Evolutionary conservation across 352 stramenopile genomes (phyloP).

Genomic region (Pythium guiyangense): DNA sequence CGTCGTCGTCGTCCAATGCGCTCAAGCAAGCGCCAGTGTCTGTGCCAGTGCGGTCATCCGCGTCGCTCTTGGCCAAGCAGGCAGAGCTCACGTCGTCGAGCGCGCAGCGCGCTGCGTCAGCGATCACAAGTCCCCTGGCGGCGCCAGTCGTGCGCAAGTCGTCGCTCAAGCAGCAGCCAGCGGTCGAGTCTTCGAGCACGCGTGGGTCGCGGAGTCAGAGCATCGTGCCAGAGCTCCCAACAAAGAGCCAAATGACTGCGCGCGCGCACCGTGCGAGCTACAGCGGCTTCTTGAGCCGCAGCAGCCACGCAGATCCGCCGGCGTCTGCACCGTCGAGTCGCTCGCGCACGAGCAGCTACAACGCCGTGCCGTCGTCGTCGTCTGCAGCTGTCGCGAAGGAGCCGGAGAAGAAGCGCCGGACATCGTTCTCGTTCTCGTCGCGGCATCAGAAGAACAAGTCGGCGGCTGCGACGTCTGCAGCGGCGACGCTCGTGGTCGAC

Average conservation of each 20-base stretch:
- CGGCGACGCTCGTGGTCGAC: slow-evolving; percentile 33
- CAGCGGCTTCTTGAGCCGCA: not conserved
- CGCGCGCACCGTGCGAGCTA: slow-evolving; percentile 8
- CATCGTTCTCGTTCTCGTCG: slow-evolving; percentile 43
- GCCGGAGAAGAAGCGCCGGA: slow-evolving; percentile 33
- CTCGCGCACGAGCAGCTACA: slow-evolving; percentile 13
- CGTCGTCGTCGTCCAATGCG: not conserved
- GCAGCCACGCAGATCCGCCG: not conserved
- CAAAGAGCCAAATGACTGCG: slow-evolving; percentile 6
- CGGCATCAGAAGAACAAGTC: slow-evolving; percentile 15
- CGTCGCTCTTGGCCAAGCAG: no score
- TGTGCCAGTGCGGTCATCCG: no score
- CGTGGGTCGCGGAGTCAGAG: slow-evolving; percentile 13
- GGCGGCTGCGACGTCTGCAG: slow-evolving; percentile 9
- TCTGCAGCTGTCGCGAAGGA: slow-evolving; percentile 3
- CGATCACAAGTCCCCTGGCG: not conserved
- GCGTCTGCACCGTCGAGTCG: not conserved
- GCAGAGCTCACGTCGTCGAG: not conserved
- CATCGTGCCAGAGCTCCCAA: slow-evolving; percentile 12
- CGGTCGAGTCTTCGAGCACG: not conserved
- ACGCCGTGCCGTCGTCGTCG: not conserved
- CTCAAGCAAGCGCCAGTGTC: no score
- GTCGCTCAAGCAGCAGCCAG: slow-evolving; percentile 4
- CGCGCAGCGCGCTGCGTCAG: not conserved
- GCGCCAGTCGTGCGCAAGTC: slow-evolving; percentile 6